A percentile compares a stretch with the other conserved stretches of the same genome.
Conservation (phyloP, 1,284 basidiomycete genomes). For the Ceratobasidium sp. region DNA sequence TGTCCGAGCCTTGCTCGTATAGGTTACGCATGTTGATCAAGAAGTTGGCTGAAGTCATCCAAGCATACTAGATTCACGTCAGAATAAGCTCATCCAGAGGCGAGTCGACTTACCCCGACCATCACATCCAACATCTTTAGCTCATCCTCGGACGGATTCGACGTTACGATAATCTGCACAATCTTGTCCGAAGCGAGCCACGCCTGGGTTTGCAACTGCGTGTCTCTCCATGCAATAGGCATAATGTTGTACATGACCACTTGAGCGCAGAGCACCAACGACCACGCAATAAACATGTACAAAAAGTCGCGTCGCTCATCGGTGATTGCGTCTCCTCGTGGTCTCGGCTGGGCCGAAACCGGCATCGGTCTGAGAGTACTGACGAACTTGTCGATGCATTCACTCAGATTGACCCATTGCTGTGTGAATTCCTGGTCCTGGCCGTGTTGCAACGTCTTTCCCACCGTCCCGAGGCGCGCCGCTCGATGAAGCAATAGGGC, state of each 20-base stretch:
- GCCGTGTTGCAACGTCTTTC: neutral
- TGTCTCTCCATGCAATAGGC: conserved; percentile 3
- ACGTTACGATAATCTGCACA: neutral
- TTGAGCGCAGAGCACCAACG: conserved; percentile 12
- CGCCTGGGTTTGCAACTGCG: conserved; percentile 5
- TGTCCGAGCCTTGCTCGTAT: neutral
- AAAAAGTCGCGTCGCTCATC: conserved; percentile 19
- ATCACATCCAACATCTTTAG: conserved; percentile 28
- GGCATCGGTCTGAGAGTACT: neutral
- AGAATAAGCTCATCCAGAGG: neutral
- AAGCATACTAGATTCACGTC: conserved; percentile 1
- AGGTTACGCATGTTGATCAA: conserved; percentile 23
- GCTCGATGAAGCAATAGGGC: conserved; percentile 20
- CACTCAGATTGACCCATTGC: conserved; percentile 11
- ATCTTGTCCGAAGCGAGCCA: neutral
- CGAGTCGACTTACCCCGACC: conserved; percentile 19
- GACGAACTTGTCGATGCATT: neutral
- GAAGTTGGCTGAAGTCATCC: conserved; percentile 33
- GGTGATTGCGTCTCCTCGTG: conserved; percentile 5
- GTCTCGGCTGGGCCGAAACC: neutral
- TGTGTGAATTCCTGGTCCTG: neutral
- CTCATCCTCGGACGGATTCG: conserved; percentile 24
- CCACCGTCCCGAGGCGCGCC: conserved; percentile 16
- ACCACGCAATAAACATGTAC: conserved; percentile 28
- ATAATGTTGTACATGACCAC: conserved; percentile 26